A percentile compares a stretch with the other conserved stretches of the same genome.
phyloP scores from a whole-genome alignment of 306 rosid genomes.

The Sindora glabra region DNA sequence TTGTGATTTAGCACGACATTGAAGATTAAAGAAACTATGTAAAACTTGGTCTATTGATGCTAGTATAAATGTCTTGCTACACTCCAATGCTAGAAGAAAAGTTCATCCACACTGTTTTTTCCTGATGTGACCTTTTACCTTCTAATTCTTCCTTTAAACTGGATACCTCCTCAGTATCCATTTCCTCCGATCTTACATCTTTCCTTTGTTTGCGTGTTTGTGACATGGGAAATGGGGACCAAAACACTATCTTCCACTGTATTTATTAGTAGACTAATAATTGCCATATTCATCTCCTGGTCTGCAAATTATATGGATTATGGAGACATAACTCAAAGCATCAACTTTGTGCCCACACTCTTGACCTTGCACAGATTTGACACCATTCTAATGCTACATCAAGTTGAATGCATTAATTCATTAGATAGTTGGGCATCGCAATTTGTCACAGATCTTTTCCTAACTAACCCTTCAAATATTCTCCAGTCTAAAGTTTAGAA shows the following conservation, averaged over 20 bases:
- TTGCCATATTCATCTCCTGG: not conserved
- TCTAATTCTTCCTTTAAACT: not conserved
- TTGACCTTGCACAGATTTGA: conserved; percentile 4
- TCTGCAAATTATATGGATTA: too few species aligned
- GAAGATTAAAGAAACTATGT: not conserved
- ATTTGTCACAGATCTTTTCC: not conserved
- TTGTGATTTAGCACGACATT: conserved; percentile 15
- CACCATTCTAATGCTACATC: not conserved
- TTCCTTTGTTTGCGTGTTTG: conserved; percentile 1
- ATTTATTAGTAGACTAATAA: not conserved
- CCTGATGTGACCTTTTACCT: conserved; percentile 4
- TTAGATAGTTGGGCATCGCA: not conserved
- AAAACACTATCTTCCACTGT: conserved; percentile 2
- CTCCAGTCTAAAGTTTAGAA: not conserved
- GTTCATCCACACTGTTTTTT: not conserved
- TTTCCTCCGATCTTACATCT: not conserved
- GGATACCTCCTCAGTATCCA: not conserved
- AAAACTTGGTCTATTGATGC: not conserved
- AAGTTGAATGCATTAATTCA: not conserved
- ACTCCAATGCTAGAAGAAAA: not conserved
- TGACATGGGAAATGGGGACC: not conserved
- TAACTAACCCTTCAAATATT: too few species aligned
- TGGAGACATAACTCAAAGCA: conserved; percentile 1
- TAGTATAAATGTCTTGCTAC: conserved; percentile 5
- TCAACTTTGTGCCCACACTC: conserved; percentile 1